Base-by-base conservation (phyloP, 352 stramenopile species). In the Elongisporangium senticosum region DNA sequence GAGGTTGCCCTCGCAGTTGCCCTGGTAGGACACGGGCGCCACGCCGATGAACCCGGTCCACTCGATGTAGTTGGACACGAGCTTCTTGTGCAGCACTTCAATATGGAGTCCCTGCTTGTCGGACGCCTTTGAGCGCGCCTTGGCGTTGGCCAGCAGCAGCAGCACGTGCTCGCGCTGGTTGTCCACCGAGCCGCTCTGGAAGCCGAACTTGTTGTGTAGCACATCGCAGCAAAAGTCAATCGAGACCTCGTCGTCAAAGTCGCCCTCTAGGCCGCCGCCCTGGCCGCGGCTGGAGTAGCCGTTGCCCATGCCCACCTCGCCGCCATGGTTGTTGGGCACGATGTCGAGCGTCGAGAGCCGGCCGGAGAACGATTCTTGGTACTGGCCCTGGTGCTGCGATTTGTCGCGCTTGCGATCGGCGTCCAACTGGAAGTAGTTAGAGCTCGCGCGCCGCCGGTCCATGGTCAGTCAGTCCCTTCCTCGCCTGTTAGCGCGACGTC, bases 341-440 rank as follows among this genome's bases (percentile, higher is more conserved):
- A 87, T 77, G 33, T 89, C 79, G 75, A 89, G 84, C 75, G 85
- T 86, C 26, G 73, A 86, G 19, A 90, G 69, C 0, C 80, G 76
- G 23, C 66, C 67, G 14, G 75, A 81, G 47, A 89, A 82, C 47
- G 74, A 84, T 33, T 73, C 72, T n/a, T 75, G 68, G n/a, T 58
- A 60, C 50, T 86, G 75, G 19, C 50, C 58, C 24, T 63, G 61
- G 59, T 75, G 57, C 64, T 74, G 17, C 57, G 59, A 56, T 78
- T 74, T 51, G 65, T 60, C 68, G 65, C 83, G 79, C 72, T 89
- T 88, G 60, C 77, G 75, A 65, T 93, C 81, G 13, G 80, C 74
- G 40, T 90, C 78, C 33, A 93, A 72, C 62, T 89, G 67, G 56
- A 93, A 93, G 71, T 93, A 93, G 77, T 93, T 93, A 69, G 80